Conservation (phyloP, 805 yeast genomes). For the Yamadazyma endophytica region DNA sequence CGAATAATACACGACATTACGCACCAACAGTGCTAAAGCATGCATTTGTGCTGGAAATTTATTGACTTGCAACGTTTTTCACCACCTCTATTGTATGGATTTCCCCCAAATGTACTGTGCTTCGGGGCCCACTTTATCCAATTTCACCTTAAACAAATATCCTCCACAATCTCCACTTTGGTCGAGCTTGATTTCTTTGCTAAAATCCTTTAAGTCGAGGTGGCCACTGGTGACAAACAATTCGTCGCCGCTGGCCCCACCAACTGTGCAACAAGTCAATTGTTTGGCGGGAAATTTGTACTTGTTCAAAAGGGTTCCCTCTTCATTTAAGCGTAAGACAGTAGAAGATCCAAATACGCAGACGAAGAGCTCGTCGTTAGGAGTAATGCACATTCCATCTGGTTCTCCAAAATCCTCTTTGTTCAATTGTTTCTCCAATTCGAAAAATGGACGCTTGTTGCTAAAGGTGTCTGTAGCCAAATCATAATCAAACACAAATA, state of each 20-base stretch:
- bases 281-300: conserved; percentile 56
- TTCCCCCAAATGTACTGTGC: conserved; percentile 8
- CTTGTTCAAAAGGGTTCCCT: conserved; percentile 50
- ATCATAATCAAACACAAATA: conserved; percentile 38
- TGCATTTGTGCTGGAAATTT: neutral
- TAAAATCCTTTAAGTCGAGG: conserved; percentile 38
- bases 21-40: neutral
- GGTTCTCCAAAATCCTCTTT: conserved; percentile 48
- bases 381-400: conserved; percentile 70
- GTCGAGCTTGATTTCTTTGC: conserved; percentile 9
- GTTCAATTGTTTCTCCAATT: conserved; percentile 25
- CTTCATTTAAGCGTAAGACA: conserved; percentile 49
- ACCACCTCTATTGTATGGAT: too few species aligned
- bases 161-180: conserved; percentile 62
- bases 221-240: conserved; percentile 69
- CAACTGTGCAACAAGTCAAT: conserved; percentile 64
- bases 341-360: conserved; percentile 63
- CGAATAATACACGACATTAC: neutral
- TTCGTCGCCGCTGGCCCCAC: conserved; percentile 56
- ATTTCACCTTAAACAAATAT: conserved; percentile 9
- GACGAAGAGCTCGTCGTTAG: conserved; percentile 51
- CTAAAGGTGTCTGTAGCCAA: conserved; percentile 20
- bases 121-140: conserved; percentile 2
- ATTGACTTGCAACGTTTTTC: conserved; percentile 2
- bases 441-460: conserved; percentile 21